A percentile compares a stretch with the other conserved stretches of the same genome.
Evolutionary conservation across 2,329 filamentous ascomycete genomes (phyloP).

Genomic region (Alternaria triticina): DNA sequence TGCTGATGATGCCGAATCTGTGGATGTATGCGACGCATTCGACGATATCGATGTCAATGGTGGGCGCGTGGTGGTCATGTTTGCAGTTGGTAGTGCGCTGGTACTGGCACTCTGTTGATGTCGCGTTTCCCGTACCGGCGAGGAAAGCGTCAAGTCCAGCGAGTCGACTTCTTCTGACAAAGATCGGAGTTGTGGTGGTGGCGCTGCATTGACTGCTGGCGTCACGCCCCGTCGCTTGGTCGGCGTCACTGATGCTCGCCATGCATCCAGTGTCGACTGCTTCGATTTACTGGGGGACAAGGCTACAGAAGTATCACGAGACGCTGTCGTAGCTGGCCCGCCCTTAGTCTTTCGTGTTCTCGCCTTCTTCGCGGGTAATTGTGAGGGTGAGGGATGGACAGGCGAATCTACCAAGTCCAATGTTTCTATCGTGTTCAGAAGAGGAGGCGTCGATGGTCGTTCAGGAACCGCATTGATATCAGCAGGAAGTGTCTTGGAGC

Average conservation of each 20-base stretch:
- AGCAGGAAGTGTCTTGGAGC: constrained; percentile 40
- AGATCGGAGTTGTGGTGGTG: constrained; percentile 22
- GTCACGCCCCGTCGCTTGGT: constrained; percentile 20
- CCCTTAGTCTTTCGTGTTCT: constrained; percentile 17
- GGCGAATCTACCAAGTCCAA: constrained; percentile 38
- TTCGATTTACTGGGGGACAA: constrained; percentile 26
- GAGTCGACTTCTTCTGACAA: constrained; percentile 28
- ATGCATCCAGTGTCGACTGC: constrained; percentile 42
- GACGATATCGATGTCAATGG: constrained; percentile 36
- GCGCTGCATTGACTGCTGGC: constrained; percentile 7
- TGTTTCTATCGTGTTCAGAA: constrained; percentile 29
- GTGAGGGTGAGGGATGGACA: constrained; percentile 29
- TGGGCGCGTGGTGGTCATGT: constrained; percentile 16
- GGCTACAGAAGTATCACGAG: constrained; percentile 20
- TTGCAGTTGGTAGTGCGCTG: constrained; percentile 4
- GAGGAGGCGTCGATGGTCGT: constrained; percentile 27
- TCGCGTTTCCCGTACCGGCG: constrained; percentile 13
- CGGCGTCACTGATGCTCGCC: constrained; percentile 36
- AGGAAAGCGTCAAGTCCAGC: constrained; percentile 40
- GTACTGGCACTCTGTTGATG: background rate
- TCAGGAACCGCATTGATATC: constrained; percentile 11
- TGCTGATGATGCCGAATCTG: constrained; percentile 11
- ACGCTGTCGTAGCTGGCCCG: constrained; percentile 2
- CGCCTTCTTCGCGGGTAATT: constrained; percentile 32
- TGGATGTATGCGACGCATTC: constrained; percentile 27